Conservation (phyloP, 441 rosid genomes). For the Erodium trifolium region DNA sequence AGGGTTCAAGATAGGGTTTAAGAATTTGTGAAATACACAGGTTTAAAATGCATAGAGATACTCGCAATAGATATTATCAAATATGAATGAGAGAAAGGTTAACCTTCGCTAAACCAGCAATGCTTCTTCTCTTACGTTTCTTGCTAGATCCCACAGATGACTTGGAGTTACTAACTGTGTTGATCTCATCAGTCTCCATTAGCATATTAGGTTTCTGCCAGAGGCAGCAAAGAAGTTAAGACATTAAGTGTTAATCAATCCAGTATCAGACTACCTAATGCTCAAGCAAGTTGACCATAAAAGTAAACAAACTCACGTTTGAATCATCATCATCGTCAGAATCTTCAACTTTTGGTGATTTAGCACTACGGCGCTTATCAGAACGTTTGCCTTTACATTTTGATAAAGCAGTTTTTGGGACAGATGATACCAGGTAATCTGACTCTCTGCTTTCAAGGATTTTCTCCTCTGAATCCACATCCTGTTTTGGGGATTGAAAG, state of each 20-base stretch:
- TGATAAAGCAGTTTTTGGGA: conserved; percentile 35
- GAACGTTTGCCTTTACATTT: conserved; percentile 41
- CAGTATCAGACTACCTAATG: conserved; percentile 7
- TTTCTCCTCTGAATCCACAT: conserved; percentile 33
- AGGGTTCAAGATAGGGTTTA: neutral
- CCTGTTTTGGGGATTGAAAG: conserved; percentile 13
- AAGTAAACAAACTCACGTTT: conserved; percentile 35
- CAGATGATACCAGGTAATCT: conserved; percentile 33
- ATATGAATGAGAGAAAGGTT: neutral
- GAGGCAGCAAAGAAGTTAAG: conserved; percentile 12
- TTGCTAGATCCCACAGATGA: conserved; percentile 53
- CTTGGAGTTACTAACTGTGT: conserved; percentile 29
- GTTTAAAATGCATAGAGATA: too few relatives aligned
- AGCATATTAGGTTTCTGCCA: conserved; percentile 29
- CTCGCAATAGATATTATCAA: neutral
- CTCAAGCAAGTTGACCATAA: conserved; percentile 7
- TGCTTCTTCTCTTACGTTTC: conserved; percentile 70
- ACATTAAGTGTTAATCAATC: conserved; percentile 2
- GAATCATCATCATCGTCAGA: conserved; percentile 33
- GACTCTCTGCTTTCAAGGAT: conserved; percentile 31
- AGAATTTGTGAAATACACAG: too few relatives aligned
- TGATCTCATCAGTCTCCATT: conserved; percentile 32
- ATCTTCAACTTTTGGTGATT: conserved; percentile 40
- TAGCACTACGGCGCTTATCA: conserved; percentile 32
- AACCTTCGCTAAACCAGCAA: conserved; percentile 76